A percentile compares a stretch with the other conserved stretches of the same genome.
These are phyloP conservation scores for Candida suzukii DNA, from an alignment of 805 yeast species.

Conservation along the genomic window DNA sequence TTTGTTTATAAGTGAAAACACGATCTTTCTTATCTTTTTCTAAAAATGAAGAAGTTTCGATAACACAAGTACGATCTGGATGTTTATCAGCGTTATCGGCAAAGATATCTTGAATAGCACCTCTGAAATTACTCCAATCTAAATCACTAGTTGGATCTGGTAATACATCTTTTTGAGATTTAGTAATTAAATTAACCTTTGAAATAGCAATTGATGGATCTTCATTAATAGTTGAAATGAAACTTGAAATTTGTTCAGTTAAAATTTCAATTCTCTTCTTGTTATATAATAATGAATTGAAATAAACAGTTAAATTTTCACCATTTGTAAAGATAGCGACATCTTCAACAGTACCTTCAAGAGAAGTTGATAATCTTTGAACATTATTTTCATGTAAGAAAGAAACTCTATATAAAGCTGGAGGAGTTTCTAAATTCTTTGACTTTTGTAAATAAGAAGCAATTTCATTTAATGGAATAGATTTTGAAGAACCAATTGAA, in stretches of 20 bases:
- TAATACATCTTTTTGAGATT: slow-evolving; percentile 48
- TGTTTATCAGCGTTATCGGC: slow-evolving; percentile 74
- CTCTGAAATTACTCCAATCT: slow-evolving; percentile 88
- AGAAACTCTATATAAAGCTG: slow-evolving; percentile 56
- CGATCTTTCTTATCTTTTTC: slow-evolving; percentile 52
- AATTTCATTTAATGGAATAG: slow-evolving; percentile 50
- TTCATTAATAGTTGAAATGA: slow-evolving; percentile 30
- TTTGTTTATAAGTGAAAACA: slow-evolving; percentile 76
- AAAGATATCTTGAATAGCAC: slow-evolving; percentile 96
- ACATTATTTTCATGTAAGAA: slow-evolving; percentile 38
- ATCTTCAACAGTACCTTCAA: slow-evolving; percentile 55
- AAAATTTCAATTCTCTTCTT: slow-evolving; percentile 60
- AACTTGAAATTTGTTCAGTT: slow-evolving; percentile 65
- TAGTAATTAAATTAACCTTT: slow-evolving; percentile 60
- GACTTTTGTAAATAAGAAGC: slow-evolving; percentile 41
- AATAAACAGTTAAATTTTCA: slow-evolving; percentile 40
- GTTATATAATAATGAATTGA: slow-evolving; percentile 71
- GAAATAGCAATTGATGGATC: slow-evolving; percentile 43
- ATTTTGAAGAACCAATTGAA: slow-evolving; percentile 21
- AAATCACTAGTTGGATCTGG: slow-evolving; percentile 87
- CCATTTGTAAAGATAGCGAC: slow-evolving; percentile 44
- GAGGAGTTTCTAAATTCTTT: slow-evolving; percentile 48
- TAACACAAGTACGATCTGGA: slow-evolving; percentile 87
- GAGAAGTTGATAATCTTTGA: slow-evolving; percentile 38
- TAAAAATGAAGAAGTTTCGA: slow-evolving; percentile 77